Evolutionary conservation across 345 rosid species (phyloP).

Genomic region (Toxicodendron radicans): DNA sequence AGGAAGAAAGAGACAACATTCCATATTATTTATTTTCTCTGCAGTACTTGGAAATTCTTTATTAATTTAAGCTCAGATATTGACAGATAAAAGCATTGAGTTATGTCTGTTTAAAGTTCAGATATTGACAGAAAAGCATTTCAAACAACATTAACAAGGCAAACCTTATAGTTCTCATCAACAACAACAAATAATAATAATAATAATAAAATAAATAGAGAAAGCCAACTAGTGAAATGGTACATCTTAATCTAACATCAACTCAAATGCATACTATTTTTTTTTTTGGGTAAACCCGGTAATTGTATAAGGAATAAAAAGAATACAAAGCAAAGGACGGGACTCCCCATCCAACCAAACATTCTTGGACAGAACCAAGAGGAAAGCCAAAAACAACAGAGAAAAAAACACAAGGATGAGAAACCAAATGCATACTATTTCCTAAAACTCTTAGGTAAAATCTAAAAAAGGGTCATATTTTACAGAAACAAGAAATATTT

Average conservation of each 20-base stretch:
- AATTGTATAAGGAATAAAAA: too few relatives aligned
- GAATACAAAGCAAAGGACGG: too few relatives aligned
- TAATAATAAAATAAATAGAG: neutral
- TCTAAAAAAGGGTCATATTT: neutral
- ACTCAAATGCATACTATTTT: neutral
- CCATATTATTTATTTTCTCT: too few relatives aligned
- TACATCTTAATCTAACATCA: conserved; percentile 6
- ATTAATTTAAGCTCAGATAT: too few relatives aligned
- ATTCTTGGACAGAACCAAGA: too few relatives aligned
- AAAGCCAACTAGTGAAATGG: neutral
- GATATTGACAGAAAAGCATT: neutral
- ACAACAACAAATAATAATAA: neutral
- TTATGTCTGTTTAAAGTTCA: neutral
- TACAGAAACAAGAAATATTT: conserved; percentile 10
- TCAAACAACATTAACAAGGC: neutral
- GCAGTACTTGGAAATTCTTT: too few relatives aligned
- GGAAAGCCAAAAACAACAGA: too few relatives aligned
- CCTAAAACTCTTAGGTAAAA: too few relatives aligned
- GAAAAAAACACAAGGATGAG: too few relatives aligned
- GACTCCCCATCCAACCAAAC: too few relatives aligned
- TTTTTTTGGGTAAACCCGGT: too few relatives aligned
- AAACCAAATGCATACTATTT: neutral
- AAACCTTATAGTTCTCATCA: neutral
- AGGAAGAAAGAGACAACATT: too few relatives aligned
- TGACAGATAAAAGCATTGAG: neutral